phyloP scores from a whole-genome alignment of 345 rosid genomes.

The Abelmoschus esculentus region DNA sequence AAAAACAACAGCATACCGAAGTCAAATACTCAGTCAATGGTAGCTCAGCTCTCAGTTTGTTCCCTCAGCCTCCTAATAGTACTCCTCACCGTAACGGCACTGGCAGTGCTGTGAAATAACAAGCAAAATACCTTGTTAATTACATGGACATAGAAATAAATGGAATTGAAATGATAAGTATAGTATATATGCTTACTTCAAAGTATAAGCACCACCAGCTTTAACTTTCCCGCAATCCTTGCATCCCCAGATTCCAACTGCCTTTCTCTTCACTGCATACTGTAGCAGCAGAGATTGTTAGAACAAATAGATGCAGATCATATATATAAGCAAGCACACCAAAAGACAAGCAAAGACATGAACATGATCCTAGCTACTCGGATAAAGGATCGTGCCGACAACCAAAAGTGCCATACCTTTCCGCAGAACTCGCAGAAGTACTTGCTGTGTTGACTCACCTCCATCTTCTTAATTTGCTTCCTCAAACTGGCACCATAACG shows the following conservation, averaged over 20 bases:
- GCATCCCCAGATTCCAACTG: conserved; percentile 97
- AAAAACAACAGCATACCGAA: neutral
- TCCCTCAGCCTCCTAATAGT: conserved; percentile 90
- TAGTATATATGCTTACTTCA: conserved; percentile 45
- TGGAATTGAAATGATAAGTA: neutral
- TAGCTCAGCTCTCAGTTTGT: conserved; percentile 71
- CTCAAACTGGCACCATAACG: conserved; percentile 84
- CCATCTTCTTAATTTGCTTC: conserved; percentile 89
- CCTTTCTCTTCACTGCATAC: conserved; percentile 93
- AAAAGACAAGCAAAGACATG: neutral
- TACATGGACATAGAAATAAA: neutral
- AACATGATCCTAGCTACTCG: neutral
- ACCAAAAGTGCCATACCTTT: conserved; percentile 36
- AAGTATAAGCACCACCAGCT: conserved; percentile 92
- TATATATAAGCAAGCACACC: neutral
- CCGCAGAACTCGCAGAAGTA: conserved; percentile 83
- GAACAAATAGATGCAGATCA: neutral
- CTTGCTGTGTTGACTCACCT: conserved; percentile 77
- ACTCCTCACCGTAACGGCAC: conserved; percentile 86
- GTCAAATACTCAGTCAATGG: neutral
- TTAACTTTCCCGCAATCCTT: conserved; percentile 94
- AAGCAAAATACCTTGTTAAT: conserved; percentile 2
- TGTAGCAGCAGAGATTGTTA: conserved; percentile 16
- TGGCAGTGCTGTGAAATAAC: conserved; percentile 52
- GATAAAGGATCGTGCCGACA: neutral